Evolutionary conservation across 1,139 yeast genomes (phyloP), one percentile per base, ranked within the genome.

Genomic region (Scheffersomyces segobiensis): DNA sequence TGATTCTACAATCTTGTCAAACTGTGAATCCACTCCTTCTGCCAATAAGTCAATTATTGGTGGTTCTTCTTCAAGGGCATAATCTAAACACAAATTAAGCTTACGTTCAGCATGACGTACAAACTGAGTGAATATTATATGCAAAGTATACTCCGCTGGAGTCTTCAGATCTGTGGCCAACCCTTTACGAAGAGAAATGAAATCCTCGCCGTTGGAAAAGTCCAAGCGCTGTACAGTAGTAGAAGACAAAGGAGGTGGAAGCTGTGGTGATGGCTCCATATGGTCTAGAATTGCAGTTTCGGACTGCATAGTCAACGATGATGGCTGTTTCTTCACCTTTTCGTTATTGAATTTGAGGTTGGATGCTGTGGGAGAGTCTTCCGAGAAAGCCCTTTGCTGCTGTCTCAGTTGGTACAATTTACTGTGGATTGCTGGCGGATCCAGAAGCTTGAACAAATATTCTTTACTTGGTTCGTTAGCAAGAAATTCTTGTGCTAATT

Each of bases 91-190:
- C 53, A 86, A 68, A 63, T 88, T 89, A 58, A 95, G 79, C 69
- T 93, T 93, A 53, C 93, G 78, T 71, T 96, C 99, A 0, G 98
- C 96, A 66, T 88, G 89, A 61, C 98, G 87, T 12, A 96, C 97
- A 76, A 96, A 95, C 75, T 93, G 97, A 3, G 99, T 92, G 71
- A 96, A 96, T 50, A 96, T 82, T 46, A 96, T 93, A 72, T 96
- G 98, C 59, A 95, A 78, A 0, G 99, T 96, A 70, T 95, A 95
- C 67, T 93, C 98, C 0, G 97, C 91, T 0, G 97, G 96, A 42
- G 92, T 87, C 67, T 91, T 91, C 71, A 83, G 79, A 60, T 86
- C 90, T 0, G 90, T 84, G 7, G 89, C 89, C 64, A 86, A 70
- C 39, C 78, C 80, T 62, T 76, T 79, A 49, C 87, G 70, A 59